Base-by-base conservation (phyloP, 345 rosid genomes). In the Lepidium africanum region DNA sequence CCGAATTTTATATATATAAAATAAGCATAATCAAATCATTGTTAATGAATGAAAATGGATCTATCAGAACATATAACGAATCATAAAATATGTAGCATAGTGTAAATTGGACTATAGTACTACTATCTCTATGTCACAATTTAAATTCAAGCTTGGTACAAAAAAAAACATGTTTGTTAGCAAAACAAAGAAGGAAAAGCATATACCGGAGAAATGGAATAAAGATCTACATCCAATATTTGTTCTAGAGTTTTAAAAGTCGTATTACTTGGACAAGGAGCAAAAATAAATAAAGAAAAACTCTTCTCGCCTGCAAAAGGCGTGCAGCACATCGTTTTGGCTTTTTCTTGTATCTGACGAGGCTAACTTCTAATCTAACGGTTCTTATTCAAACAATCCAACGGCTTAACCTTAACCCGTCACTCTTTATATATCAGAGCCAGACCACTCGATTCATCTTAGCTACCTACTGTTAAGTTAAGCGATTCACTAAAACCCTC, bases 291-390 rank as follows among this genome's bases (percentile, higher is more conserved):
- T 21, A 15, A n/a, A 57, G 17, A 50, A 53, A n/a, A 38, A 4
- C 69, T 38, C 7, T 60, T 12, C 21, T 58, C 9, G 39, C 8
- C 39, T 49, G 42, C 52, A 72, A 65, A 72, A 56, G 76, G 62
- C 72, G 67, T 73, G 72, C 72, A 59, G 68, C 78, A 32, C 74
- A 74, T 67, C 73, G 78, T 74, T 74, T 74, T 74, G 58, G 71
- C 61, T 4, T 45, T 35, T 52, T 37, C 41, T 41, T n/a, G n/a
- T 3, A 14, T 10, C 37, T 11, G 8, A 46, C 40, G 69, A 37
- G 52, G 68, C 57, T 14, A 59, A 30, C 62, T 9, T 53, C 15
- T 45, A 2, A 74, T 45, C 57, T 58, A 59, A 74, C 73, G 73
- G 63, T 17, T 21, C 3, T 11, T 59, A 53, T 67, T 2, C 21